Evolutionary conservation across 2,329 filamentous ascomycete species (phyloP).

Genomic region (Talaromyces sp.): DNA sequence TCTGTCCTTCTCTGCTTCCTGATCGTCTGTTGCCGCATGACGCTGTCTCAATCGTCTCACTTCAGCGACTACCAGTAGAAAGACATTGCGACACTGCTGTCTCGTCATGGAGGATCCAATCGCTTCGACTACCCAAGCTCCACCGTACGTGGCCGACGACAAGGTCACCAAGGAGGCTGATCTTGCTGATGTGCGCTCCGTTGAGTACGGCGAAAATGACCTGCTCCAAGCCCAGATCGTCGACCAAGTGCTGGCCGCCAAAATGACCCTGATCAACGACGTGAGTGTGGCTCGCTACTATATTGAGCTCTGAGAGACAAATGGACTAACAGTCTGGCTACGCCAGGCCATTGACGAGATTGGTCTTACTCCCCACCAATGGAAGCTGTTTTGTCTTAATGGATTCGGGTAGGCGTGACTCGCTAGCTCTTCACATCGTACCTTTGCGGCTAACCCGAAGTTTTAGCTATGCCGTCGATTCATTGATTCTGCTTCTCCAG

Average conservation of each 20-base stretch:
- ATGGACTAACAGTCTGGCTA: neutral
- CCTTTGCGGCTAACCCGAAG: neutral
- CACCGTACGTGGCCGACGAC: neutral
- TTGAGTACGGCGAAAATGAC: slow-evolving; percentile 16
- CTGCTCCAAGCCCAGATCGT: slow-evolving; percentile 28
- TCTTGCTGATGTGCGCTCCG: slow-evolving; percentile 6
- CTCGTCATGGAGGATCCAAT: slow-evolving; percentile 10
- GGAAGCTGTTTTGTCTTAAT: slow-evolving; percentile 60
- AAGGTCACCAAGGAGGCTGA: slow-evolving; percentile 5
- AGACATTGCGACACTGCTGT: neutral
- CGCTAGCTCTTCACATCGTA: neutral
- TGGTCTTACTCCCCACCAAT: slow-evolving; percentile 55
- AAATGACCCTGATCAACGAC: slow-evolving; percentile 70
- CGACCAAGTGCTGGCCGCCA: slow-evolving; percentile 62
- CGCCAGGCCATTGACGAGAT: slow-evolving; percentile 52
- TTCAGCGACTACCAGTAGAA: neutral
- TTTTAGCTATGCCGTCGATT: slow-evolving; percentile 33
- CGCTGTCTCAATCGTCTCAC: neutral
- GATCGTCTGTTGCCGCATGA: neutral
- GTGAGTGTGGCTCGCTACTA: slow-evolving; percentile 39
- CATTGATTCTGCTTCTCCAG: slow-evolving; percentile 39
- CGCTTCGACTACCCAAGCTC: neutral
- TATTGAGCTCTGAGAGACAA: neutral
- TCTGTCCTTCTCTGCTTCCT: neutral
- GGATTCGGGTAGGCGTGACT: slow-evolving; percentile 52